Conservation (phyloP, 768 basidiomycete species). For the Naematelia encephala region DNA sequence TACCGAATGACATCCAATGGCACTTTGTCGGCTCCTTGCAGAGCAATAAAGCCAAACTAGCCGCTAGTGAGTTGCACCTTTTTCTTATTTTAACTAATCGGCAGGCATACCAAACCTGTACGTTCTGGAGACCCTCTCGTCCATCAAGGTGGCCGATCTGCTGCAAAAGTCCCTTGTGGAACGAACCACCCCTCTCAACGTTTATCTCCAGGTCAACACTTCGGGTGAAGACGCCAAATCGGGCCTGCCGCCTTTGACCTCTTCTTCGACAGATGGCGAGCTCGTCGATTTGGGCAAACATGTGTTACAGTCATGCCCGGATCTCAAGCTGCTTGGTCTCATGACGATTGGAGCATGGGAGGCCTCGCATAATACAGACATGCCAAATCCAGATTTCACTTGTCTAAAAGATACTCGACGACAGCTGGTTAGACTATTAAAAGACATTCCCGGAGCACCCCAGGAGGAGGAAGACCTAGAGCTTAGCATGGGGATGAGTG, state of each 20-base stretch:
- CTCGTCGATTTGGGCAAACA: constrained; percentile 70
- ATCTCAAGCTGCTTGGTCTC: constrained; percentile 72
- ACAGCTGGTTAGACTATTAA: constrained; percentile 51
- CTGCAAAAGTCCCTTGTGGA: constrained; percentile 68
- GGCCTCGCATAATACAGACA: constrained; percentile 60
- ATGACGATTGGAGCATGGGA: constrained; percentile 94
- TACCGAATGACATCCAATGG: constrained; percentile 87
- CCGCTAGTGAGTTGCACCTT: constrained; percentile 62
- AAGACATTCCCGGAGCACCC: neutral
- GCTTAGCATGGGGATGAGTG: constrained; percentile 87
- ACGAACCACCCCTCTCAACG: constrained; percentile 64
- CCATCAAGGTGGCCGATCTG: constrained; percentile 71
- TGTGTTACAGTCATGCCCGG: constrained; percentile 69
- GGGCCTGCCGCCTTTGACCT: constrained; percentile 64
- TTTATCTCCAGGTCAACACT: constrained; percentile 92
- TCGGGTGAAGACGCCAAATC: constrained; percentile 90
- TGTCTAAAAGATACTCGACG: constrained; percentile 64
- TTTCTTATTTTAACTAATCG: neutral
- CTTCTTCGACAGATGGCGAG: constrained; percentile 4
- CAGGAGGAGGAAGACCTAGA: constrained; percentile 42
- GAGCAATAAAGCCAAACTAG: constrained; percentile 86
- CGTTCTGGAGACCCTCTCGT: constrained; percentile 80
- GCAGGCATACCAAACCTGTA: constrained; percentile 83
- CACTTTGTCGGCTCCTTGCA: constrained; percentile 95
- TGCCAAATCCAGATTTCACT: constrained; percentile 71